phyloP scores from a whole-genome alignment of 768 basidiomycete genomes.

The Boletus speciosus region DNA sequence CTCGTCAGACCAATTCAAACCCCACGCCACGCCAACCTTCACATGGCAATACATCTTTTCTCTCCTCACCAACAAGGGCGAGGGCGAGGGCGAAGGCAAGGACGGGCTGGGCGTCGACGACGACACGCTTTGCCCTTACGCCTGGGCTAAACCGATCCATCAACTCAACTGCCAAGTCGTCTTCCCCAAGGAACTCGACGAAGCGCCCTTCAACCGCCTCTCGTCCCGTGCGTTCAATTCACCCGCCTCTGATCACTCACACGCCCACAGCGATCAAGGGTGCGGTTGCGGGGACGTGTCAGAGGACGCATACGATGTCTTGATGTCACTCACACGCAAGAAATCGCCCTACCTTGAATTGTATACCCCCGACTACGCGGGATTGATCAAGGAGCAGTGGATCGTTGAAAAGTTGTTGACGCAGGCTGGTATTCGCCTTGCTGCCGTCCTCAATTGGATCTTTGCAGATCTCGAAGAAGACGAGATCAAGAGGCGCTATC shows the following conservation, averaged over 20 bases:
- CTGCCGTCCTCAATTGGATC: conserved; percentile 75
- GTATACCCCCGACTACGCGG: conserved; percentile 78
- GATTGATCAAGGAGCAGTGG: conserved; percentile 60
- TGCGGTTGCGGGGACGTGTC: not conserved
- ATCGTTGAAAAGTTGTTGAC: conserved; percentile 80
- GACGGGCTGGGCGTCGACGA: conserved; percentile 47
- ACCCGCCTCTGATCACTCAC: not conserved
- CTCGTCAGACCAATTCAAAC: conserved; percentile 5
- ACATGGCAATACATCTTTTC: conserved; percentile 27
- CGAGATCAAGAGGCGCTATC: not conserved
- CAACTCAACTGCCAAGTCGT: conserved; percentile 77
- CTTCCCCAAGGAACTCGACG: conserved; percentile 72
- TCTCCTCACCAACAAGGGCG: not conserved
- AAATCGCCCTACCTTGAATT: conserved; percentile 58
- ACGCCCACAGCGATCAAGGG: not conserved
- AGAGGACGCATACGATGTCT: not conserved
- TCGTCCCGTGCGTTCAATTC: conserved; percentile 29
- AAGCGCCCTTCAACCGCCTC: conserved; percentile 17
- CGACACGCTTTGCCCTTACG: conserved; percentile 64
- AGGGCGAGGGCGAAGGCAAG: not conserved
- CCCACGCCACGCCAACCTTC: not conserved
- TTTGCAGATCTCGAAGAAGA: conserved; percentile 35
- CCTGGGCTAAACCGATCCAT: conserved; percentile 74
- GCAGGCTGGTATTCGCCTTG: conserved; percentile 80
- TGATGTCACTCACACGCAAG: not conserved